phyloP scores from a whole-genome alignment of 495 filamentous ascomycete species.

The Lasiosphaeris hirsuta region DNA sequence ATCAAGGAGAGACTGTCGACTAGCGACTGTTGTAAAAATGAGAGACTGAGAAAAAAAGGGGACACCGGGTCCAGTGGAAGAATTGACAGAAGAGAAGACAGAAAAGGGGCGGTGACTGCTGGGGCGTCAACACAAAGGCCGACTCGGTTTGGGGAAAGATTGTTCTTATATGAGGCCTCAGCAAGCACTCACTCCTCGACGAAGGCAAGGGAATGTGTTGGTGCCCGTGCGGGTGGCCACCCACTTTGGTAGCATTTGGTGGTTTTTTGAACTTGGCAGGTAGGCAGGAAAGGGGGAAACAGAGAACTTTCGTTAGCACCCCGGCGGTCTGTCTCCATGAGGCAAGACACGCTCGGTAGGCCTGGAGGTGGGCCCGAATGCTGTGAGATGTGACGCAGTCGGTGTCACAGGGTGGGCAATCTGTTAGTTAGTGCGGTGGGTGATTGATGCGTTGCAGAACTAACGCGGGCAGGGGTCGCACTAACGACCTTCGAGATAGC shows the following conservation, averaged over 20 bases:
- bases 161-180: neutral
- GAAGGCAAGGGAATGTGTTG: neutral
- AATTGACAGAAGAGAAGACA: conserved; percentile 5
- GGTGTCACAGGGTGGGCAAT: conserved; percentile 11
- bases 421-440: conserved; percentile 11
- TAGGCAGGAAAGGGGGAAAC: too few species aligned
- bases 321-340: neutral
- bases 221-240: neutral
- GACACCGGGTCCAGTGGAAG: conserved; percentile 11
- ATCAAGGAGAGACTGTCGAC: neutral
- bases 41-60: neutral
- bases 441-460: too few species aligned
- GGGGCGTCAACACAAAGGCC: neutral
- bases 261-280: too few species aligned
- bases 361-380: neutral
- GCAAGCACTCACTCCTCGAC: neutral
- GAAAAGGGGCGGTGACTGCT: conserved; percentile 8
- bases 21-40: conserved; percentile 10
- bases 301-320: too few species aligned
- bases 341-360: neutral
- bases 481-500: too few species aligned
- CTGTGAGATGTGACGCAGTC: conserved; percentile 10
- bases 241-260: too few species aligned
- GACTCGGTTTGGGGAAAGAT: neutral
- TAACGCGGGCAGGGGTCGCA: too few species aligned